Evolutionary conservation across 2,329 filamentous ascomycete species (phyloP), one percentile per base, ranked within the genome.

Genomic region (Paracoccidioides brasiliensis): DNA sequence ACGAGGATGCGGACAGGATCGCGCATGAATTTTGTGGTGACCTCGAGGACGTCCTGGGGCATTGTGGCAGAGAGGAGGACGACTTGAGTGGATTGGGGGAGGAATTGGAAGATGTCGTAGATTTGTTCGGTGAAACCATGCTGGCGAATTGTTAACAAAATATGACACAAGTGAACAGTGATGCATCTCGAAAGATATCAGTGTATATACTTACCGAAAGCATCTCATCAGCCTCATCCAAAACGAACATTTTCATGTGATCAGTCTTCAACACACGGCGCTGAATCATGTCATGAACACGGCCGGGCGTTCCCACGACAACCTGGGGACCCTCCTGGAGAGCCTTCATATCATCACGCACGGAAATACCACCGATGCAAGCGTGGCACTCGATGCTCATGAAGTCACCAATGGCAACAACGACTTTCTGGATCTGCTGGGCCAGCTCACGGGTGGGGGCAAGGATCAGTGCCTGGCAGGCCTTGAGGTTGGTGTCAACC

Each of bases 101-200:
- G 86, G 59, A 96, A 88, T 78, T 95, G 91, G 85, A 96, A 98
- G 78, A 98, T 95, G 76, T 98, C 93, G 82, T 98, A 98, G 79
- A 98, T 98, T 80, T 98, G 93, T 81, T 98, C 93, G 69, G 90
- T 95, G 84, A 98, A 98, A 81, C 93, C 93, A 70, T 91, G 91
- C 82, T 62, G 44, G 22, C 22, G 5, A 53, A 37, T 8, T 14
- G 7, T 10, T 10, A 15, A 10, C 12, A 30, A 28, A 38, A 43
- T 41, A 8, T n/a, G 33, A 5, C 15, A 42, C 5, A 35, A 7
- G 37, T 1, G 3, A 37, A 37, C 35, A 6, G 7, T 22, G 28
- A 44, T n/a, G 40, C n/a, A 14, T 14, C 7, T n/a, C 22, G 8
- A 15, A 43, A n/a, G 14, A 15, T 43, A 14, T 43, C 12, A 15